phyloP scores from a whole-genome alignment of 345 rosid genomes.

The Linum lewisii region DNA sequence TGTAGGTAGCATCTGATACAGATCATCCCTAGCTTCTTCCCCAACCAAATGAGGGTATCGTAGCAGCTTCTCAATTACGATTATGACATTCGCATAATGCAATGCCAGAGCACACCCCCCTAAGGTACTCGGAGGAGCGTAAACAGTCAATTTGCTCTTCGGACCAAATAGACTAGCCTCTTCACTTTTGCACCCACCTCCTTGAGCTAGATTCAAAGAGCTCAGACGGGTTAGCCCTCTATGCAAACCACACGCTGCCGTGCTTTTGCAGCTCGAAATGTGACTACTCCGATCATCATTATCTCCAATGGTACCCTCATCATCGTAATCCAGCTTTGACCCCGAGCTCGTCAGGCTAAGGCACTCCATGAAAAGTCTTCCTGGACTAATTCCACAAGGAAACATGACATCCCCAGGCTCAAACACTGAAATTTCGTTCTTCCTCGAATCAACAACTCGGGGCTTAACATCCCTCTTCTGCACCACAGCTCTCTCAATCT shows the following conservation, averaged over 20 bases:
- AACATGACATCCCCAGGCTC: conserved; percentile 55
- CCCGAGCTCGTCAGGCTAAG: conserved; percentile 64
- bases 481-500: conserved; percentile 14
- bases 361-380: conserved; percentile 78
- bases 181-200: too few species aligned
- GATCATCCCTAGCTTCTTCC: conserved; percentile 88
- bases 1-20: conserved; percentile 84
- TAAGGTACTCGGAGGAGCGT: conserved; percentile 55
- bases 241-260: conserved; percentile 24
- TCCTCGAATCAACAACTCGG: conserved; percentile 20
- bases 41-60: conserved; percentile 90
- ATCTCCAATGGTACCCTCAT: conserved; percentile 20
- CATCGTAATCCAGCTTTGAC: conserved; percentile 40
- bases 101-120: conserved; percentile 90
- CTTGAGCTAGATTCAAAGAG: conserved; percentile 16
- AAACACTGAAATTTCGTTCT: conserved; percentile 35
- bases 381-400: conserved; percentile 72
- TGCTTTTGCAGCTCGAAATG: conserved; percentile 34
- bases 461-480: conserved; percentile 31
- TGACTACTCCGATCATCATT: conserved; percentile 30
- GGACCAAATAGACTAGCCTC: conserved; percentile 33
- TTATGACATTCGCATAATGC: conserved; percentile 83
- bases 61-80: conserved; percentile 81
- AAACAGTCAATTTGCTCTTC: conserved; percentile 40
- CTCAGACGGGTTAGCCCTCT: conserved; percentile 26